phyloP scores from a whole-genome alignment of 2,329 filamentous ascomycete species.

The Fusarium buharicum region DNA sequence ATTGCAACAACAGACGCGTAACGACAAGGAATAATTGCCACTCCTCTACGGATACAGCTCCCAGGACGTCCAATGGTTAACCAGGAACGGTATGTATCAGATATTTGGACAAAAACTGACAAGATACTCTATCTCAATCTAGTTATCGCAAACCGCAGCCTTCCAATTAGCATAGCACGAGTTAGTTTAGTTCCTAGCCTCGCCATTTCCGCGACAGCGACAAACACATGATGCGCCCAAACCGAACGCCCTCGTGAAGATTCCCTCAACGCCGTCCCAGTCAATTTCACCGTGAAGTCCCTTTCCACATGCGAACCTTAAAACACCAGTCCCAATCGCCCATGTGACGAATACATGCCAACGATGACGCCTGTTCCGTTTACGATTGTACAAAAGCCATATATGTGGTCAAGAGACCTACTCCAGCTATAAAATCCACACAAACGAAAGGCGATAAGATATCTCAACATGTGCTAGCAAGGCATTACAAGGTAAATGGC shows the following conservation, averaged over 20 bases:
- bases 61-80: background rate
- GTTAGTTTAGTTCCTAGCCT: conserved; percentile 20
- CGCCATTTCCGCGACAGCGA: conserved; percentile 12
- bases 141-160: conserved; percentile 15
- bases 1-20: conserved; percentile 8
- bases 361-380: conserved; percentile 20
- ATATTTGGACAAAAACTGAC: conserved; percentile 32
- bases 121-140: conserved; percentile 16
- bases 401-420: background rate
- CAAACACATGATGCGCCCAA: conserved; percentile 15
- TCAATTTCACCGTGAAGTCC: conserved; percentile 12
- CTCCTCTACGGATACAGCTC: background rate
- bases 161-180: conserved; percentile 27
- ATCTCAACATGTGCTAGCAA: background rate
- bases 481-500: background rate
- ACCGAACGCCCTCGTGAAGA: conserved; percentile 20
- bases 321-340: conserved; percentile 15
- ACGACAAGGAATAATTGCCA: conserved; percentile 12
- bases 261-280: conserved; percentile 3
- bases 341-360: conserved; percentile 19
- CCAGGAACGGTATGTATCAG: conserved; percentile 37
- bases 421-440: background rate
- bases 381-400: conserved; percentile 6
- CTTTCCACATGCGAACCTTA: conserved; percentile 10
- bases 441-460: background rate